phyloP scores from a whole-genome alignment of 1,139 yeast genomes.

The Yamadazyma diospyri region DNA sequence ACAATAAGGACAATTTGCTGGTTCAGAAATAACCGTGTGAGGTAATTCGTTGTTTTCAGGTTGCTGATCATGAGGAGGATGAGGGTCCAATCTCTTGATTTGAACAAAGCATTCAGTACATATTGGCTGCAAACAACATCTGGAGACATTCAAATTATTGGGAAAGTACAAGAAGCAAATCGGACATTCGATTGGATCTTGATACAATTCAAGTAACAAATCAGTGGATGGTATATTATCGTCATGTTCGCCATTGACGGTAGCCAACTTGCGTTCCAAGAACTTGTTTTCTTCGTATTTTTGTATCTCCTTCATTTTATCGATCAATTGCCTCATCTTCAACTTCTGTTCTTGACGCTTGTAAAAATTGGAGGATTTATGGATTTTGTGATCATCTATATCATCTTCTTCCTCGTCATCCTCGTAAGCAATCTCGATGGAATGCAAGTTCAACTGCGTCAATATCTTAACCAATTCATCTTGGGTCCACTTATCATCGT shows the following conservation, averaged over 20 bases:
- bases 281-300: conserved; percentile 49
- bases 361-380: conserved; percentile 46
- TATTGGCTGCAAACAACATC: conserved; percentile 91
- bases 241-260: conserved; percentile 8
- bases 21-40: conserved; percentile 72
- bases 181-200: conserved; percentile 79
- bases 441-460: conserved; percentile 54
- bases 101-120: conserved; percentile 98
- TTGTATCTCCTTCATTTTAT: conserved; percentile 50
- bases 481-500: conserved; percentile 70
- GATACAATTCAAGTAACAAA: conserved; percentile 48
- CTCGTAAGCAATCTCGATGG: conserved; percentile 52
- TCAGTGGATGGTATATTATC: conserved; percentile 26
- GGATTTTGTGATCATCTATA: conserved; percentile 54
- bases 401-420: conserved; percentile 58
- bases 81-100: conserved; percentile 91
- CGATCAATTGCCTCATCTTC: conserved; percentile 47
- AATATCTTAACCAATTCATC: conserved; percentile 62
- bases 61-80: conserved; percentile 75
- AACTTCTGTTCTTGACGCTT: conserved; percentile 54
- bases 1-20: conserved; percentile 92
- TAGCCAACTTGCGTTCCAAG: conserved; percentile 37
- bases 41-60: conserved; percentile 36
- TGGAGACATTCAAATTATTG: conserved; percentile 67
- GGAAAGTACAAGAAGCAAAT: conserved; percentile 91